Conservation (phyloP, 2,329 filamentous ascomycete species). For the Fusarium mangiferae region DNA sequence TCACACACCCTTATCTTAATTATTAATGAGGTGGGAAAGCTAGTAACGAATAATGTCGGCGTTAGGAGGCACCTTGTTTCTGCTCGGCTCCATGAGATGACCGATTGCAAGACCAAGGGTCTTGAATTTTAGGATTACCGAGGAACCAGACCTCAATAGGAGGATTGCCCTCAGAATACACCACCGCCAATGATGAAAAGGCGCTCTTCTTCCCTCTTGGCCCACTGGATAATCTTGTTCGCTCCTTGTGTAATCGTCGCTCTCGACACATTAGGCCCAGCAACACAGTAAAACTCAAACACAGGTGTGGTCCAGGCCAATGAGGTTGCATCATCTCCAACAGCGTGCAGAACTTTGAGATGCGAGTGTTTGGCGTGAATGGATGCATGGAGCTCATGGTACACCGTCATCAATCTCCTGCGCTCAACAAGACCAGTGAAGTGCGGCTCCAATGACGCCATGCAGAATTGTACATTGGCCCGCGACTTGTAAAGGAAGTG, state of each 20-base stretch:
- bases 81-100: constrained; percentile 27
- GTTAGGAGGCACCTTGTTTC: constrained; percentile 35
- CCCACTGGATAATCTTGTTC: constrained; percentile 91
- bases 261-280: constrained; percentile 75
- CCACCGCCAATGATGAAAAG: constrained; percentile 98
- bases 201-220: constrained; percentile 89
- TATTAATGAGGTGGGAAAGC: constrained; percentile 20
- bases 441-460: constrained; percentile 81
- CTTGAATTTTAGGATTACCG: constrained; percentile 34
- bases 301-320: constrained; percentile 91
- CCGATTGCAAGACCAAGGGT: constrained; percentile 22
- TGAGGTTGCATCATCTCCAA: constrained; percentile 78
- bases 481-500: constrained; percentile 98
- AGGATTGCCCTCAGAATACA: constrained; percentile 66
- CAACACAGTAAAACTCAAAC: constrained; percentile 97
- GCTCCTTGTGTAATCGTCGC: constrained; percentile 82
- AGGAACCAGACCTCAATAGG: constrained; percentile 34
- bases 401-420: constrained; percentile 82
- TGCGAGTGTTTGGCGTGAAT: constrained; percentile 87
- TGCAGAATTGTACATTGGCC: constrained; percentile 94
- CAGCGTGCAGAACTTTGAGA: constrained; percentile 85
- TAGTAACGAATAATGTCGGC: constrained; percentile 41
- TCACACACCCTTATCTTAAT: constrained; percentile 9
- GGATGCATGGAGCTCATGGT: constrained; percentile 83
- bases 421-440: constrained; percentile 69